Evolutionary conservation across 768 basidiomycete genomes (phyloP), one percentile per base, ranked within the genome.

Genomic region (Rhodotorula kratochvilovae): DNA sequence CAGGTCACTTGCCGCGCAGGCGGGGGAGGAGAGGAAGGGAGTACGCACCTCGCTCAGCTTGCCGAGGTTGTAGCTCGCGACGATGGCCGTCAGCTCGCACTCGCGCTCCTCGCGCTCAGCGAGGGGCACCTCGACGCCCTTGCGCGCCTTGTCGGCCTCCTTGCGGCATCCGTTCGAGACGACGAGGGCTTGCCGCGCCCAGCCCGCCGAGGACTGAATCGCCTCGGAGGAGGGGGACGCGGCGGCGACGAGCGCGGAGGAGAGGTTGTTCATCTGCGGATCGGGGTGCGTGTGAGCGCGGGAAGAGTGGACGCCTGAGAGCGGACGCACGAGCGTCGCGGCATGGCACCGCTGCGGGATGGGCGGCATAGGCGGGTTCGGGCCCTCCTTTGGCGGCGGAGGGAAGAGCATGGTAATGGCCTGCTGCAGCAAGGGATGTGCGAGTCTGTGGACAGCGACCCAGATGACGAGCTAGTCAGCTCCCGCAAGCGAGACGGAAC

Each of bases 201-300:
- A 75, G 0, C 66, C 67, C 5, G 71, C 63, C 6, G 74, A 63
- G 7, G 64, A 46, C 25, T 75, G 66, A 60, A 72, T 67, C 19
- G 45, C 21, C 3, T 23, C 17, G 11, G 53, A 12, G 5, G 59
- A 50, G 43, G 73, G 69, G 6, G 67, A 66, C 27, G 70, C 53
- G 11, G 65, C 64, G 11, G 70, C 36, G 43, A 75, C 70, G 57
- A 72, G 63, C 6, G 71, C 50, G 23, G 74, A 75, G 7, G 74
- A 71, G 31, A 75, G 63, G 70, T 75, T 75, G 65, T 75, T 75
- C 74, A 75, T 75, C 73, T 70, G 71, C 48, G 48, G n/a, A n/a
- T n/a, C 5, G 4, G 46, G 6, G 23, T 4, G 4, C n/a, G 5
- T 35, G 63, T 33, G 21, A 48, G 39, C 17, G 35, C 42, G 62